Evolutionary conservation across 176 grass and related monocot genomes (phyloP).

Genomic region (Carex littledalei): DNA sequence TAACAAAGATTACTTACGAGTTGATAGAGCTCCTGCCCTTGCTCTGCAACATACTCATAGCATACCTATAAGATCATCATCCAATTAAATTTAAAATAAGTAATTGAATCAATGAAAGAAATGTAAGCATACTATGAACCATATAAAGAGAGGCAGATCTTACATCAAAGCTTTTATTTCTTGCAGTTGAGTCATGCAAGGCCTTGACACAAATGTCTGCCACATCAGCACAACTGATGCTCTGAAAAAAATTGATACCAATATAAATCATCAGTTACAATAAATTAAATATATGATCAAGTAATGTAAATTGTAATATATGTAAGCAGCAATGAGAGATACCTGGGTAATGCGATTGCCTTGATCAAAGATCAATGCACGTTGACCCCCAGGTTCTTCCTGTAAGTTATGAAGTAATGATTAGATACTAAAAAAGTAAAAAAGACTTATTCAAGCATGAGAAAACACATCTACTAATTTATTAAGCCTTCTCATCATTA

Average conservation of each 20-base stretch:
- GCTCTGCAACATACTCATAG: slow-evolving; percentile 82
- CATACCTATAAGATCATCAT: slow-evolving; percentile 50
- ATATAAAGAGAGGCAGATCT: slow-evolving; percentile 21
- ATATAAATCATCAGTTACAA: neutral
- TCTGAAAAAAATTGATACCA: slow-evolving; percentile 43
- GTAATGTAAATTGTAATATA: neutral
- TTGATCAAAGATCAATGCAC: slow-evolving; percentile 97
- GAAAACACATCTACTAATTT: neutral
- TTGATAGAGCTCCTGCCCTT: slow-evolving; percentile 82
- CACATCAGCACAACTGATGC: slow-evolving; percentile 93
- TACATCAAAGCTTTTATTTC: slow-evolving; percentile 99
- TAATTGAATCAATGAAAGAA: neutral
- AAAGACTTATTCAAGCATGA: neutral
- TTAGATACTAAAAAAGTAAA: neutral
- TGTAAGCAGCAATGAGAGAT: neutral
- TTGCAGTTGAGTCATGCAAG: slow-evolving; percentile 92
- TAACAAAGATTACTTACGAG: slow-evolving; percentile 51
- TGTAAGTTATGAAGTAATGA: slow-evolving; percentile 28
- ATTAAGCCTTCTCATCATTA: neutral
- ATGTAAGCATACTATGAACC: neutral
- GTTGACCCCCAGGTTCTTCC: slow-evolving; percentile 99
- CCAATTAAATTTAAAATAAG: slow-evolving; percentile 8
- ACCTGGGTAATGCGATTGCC: slow-evolving; percentile 95
- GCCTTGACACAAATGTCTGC: slow-evolving; percentile 98
- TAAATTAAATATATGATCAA: neutral